Base-by-base conservation (phyloP, 2,329 filamentous ascomycete species). In the Colletotrichum abscissum region DNA sequence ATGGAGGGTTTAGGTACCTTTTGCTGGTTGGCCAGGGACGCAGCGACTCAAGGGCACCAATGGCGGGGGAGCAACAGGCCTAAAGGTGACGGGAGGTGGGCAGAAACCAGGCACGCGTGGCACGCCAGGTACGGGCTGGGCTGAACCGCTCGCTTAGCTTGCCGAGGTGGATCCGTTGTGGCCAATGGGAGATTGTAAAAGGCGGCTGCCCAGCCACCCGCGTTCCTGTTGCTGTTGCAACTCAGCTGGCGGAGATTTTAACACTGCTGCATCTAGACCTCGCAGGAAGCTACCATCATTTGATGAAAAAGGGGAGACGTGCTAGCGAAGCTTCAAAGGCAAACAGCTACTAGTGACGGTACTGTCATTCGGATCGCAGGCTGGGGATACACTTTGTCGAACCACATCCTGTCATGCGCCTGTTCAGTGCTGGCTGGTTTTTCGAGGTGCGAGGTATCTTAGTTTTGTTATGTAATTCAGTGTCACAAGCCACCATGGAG, bases 11-110 rank as follows among this genome's bases (percentile, higher is more conserved):
- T 22, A 35, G 33, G 33, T 35, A 5, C 33, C 33, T 35, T 35
- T 35, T 24, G 22, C 38, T 59, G 66, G 65, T 69, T 69, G 65
- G 64, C 57, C 49, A 63, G 66, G 66, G 38, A 35, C 28, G 5
- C 26, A 57, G 14, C 14, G 5, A 28, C n/a, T 2, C 5, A 55
- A 58, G 16, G 55, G 42, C 42, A 49, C 55, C 28, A 58, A 58
- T 58, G 55, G 55, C 55, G 55, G 55, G 55, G 55, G 28, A 33
- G 55, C 26, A 19, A 26, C 38, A 28, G 33, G 57, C 11, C 26
- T n/a, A 35, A 35, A 24, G 38, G 52, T 58, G 26, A 24, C 24
- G 35, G 26, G 30, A 49, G 24, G 59, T 30, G 59, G 24, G 22
- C 59, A 63, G 59, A 9, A 49, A 4, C 42, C 42, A 49, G 19